phyloP scores from a whole-genome alignment of 768 basidiomycete genomes.

The Leccinum rimulosum region DNA sequence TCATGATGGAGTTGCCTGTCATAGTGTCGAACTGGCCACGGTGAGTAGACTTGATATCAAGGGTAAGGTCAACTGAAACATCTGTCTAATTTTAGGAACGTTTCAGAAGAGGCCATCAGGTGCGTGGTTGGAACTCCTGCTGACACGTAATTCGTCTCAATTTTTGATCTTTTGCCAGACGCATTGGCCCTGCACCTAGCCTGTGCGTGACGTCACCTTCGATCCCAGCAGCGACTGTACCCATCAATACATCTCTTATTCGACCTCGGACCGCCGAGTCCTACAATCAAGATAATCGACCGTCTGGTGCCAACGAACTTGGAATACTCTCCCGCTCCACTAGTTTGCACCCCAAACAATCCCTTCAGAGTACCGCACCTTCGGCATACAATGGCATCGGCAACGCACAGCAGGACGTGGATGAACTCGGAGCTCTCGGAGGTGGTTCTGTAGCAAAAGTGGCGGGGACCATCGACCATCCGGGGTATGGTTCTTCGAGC shows the following conservation, averaged over 20 bases:
- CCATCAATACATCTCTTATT: slow-evolving; percentile 23
- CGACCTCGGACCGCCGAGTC: slow-evolving; percentile 25
- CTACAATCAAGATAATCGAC: slow-evolving; percentile 10
- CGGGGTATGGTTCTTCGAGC: slow-evolving; percentile 23
- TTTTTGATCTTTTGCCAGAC: slow-evolving; percentile 28
- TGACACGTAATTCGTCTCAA: not conserved
- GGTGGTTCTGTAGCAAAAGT: slow-evolving; percentile 6
- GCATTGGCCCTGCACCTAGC: slow-evolving; percentile 48
- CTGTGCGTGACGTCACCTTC: slow-evolving; percentile 32
- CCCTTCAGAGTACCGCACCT: slow-evolving; percentile 31
- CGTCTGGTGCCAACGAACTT: slow-evolving; percentile 12
- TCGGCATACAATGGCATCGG: slow-evolving; percentile 18
- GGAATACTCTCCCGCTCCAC: slow-evolving; percentile 5
- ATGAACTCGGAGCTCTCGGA: slow-evolving; percentile 23
- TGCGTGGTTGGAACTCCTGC: slow-evolving; percentile 9
- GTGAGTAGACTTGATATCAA: slow-evolving; percentile 37
- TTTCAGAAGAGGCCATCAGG: slow-evolving; percentile 71
- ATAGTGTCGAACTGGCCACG: slow-evolving; percentile 86
- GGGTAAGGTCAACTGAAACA: not conserved
- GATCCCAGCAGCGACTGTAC: slow-evolving; percentile 30
- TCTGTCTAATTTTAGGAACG: slow-evolving; percentile 42
- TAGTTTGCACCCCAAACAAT: slow-evolving; percentile 14
- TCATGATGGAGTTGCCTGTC: slow-evolving; percentile 74
- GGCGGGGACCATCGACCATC: slow-evolving; percentile 26
- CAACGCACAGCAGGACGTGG: slow-evolving; percentile 10